These are phyloP conservation scores for Xylaria digitata DNA, from an alignment of 2,329 filamentous ascomycete species.

Conservation along the genomic window DNA sequence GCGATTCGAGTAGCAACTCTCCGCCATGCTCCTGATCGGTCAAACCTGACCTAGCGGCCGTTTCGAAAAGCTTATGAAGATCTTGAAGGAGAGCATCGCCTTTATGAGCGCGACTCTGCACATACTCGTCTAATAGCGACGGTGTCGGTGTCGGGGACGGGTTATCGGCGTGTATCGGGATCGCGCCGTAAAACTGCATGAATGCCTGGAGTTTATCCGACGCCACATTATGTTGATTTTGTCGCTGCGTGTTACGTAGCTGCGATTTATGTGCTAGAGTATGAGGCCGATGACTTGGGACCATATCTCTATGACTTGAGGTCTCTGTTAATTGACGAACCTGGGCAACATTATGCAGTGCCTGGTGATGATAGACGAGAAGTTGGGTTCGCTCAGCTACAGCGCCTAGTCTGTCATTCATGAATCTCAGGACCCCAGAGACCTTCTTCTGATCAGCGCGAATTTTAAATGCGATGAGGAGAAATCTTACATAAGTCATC, in stretches of 20 bases:
- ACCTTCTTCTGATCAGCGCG: slow-evolving; percentile 28
- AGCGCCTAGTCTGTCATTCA: slow-evolving; percentile 34
- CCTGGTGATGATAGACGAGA: slow-evolving; percentile 36
- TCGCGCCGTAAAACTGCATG: slow-evolving; percentile 44
- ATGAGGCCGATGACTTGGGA: background rate
- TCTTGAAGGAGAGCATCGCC: slow-evolving; percentile 42
- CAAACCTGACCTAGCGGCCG: slow-evolving; percentile 41
- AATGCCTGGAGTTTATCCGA: slow-evolving; percentile 20
- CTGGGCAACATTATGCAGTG: slow-evolving; percentile 28
- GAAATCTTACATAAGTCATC: slow-evolving; percentile 36
- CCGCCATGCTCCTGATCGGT: slow-evolving; percentile 43
- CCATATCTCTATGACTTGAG: background rate
- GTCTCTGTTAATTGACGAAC: slow-evolving; percentile 7
- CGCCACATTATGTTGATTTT: no score
- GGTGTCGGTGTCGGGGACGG: slow-evolving; percentile 25
- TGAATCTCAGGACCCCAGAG: slow-evolving; percentile 31
- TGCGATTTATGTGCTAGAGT: background rate
- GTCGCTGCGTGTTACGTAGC: background rate
- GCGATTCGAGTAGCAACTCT: slow-evolving; percentile 44
- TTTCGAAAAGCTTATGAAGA: slow-evolving; percentile 47
- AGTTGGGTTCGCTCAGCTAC: slow-evolving; percentile 31
- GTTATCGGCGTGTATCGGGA: slow-evolving; percentile 37
- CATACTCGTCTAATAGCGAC: slow-evolving; percentile 42
- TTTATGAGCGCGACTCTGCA: slow-evolving; percentile 45
- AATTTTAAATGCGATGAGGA: background rate